phyloP scores from a whole-genome alignment of 1,284 basidiomycete species.

The Heterobasidion parviporum region DNA sequence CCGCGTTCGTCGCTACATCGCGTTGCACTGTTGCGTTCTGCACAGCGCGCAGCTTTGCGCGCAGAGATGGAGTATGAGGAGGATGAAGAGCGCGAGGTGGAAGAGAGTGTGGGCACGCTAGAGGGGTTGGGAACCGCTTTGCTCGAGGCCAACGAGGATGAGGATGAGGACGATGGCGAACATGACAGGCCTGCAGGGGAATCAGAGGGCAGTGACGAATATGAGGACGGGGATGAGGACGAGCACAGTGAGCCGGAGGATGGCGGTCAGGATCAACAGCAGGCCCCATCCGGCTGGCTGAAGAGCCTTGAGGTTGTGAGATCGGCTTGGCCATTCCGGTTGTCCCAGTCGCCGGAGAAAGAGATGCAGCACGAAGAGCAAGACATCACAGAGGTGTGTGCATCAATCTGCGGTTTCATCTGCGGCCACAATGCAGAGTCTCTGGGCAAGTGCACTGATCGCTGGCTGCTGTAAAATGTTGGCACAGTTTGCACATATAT shows the following conservation, averaged over 20 bases:
- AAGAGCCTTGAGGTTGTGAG: constrained; percentile 26
- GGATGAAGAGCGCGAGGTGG: constrained; percentile 24
- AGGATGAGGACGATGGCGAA: constrained; percentile 31
- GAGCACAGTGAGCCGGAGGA: constrained; percentile 18
- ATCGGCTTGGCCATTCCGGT: constrained; percentile 21
- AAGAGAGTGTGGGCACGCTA: constrained; percentile 12
- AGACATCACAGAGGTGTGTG: constrained; percentile 11
- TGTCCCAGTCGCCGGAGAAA: constrained; percentile 15
- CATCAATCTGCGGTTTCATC: neutral
- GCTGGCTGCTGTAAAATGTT: too few species aligned
- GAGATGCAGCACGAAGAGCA: constrained; percentile 9
- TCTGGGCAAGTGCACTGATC: too few species aligned
- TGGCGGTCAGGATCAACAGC: constrained; percentile 22
- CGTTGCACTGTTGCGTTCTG: constrained; percentile 60
- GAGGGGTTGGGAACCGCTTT: constrained; percentile 15
- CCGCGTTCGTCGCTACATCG: constrained; percentile 49
- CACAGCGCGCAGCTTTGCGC: constrained; percentile 45
- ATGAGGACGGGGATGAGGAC: constrained; percentile 18
- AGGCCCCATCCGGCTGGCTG: constrained; percentile 28
- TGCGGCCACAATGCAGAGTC: too few species aligned
- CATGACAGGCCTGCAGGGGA: constrained; percentile 19
- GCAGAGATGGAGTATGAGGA: constrained; percentile 24
- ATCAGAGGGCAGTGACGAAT: constrained; percentile 14
- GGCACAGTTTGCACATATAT: too few species aligned
- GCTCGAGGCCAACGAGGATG: constrained; percentile 26